phyloP scores from a whole-genome alignment of 1,139 yeast genomes.

The Spathaspora sp. region DNA sequence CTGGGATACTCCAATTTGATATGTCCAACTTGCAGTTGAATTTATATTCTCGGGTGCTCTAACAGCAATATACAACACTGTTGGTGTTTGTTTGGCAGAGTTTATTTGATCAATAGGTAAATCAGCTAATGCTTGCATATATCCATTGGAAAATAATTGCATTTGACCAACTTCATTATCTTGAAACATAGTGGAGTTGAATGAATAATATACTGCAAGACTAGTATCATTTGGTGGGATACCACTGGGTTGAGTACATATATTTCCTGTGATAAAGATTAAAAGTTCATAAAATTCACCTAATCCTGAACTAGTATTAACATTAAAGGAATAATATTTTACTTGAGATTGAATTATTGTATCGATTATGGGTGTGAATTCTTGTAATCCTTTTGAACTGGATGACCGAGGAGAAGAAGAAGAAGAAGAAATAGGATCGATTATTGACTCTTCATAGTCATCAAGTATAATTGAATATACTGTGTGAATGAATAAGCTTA shows the following conservation, averaged over 20 bases:
- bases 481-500: background rate
- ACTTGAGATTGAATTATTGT: conserved; percentile 38
- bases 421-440: no score
- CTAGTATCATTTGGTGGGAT: conserved; percentile 30
- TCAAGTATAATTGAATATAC: background rate
- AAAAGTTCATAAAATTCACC: conserved; percentile 53
- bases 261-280: conserved; percentile 59
- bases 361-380: conserved; percentile 45
- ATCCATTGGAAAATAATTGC: conserved; percentile 45
- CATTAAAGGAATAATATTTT: conserved; percentile 45
- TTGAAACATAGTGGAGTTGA: conserved; percentile 40
- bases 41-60: conserved; percentile 44
- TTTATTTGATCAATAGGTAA: conserved; percentile 10
- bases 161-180: conserved; percentile 32
- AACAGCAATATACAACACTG: conserved; percentile 48
- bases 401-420: no score
- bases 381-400: conserved; percentile 33
- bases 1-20: conserved; percentile 71
- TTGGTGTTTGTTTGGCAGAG: conserved; percentile 12
- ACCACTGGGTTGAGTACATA: conserved; percentile 50
- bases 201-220: conserved; percentile 50
- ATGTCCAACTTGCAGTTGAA: conserved; percentile 48
- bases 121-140: conserved; percentile 55
- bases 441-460: no score
- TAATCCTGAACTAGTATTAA: conserved; percentile 45